Evolutionary conservation across 352 stramenopile species (phyloP), one percentile per base, ranked within the genome.

Genomic region (Halophytophthora batemanensis): DNA sequence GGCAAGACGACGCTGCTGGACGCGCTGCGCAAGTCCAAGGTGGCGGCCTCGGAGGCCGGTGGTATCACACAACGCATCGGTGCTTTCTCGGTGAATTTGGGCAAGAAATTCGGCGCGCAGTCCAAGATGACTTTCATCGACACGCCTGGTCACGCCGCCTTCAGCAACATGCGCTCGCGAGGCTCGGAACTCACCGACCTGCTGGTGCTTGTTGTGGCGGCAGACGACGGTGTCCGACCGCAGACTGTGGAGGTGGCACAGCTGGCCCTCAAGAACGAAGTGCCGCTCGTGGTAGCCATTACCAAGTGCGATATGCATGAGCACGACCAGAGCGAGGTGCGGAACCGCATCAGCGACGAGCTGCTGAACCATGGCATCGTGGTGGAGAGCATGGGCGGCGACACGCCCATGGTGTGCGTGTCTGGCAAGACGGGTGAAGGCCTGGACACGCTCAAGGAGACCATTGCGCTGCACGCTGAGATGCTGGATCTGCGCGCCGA

Each of bases 1-100:
- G 98, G 98, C 57, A 99, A 99, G 72, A 99, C 98, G 3, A 98
- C 96, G 19, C 73, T 99, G 29, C 79, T 99, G 2, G 98, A 99
- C 61, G 80, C 86, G 13, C 83, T 90, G 47, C 86, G 76, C 77
- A 97, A 82, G 49, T 87, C 82, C 6, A 91, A 90, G 43, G 93
- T 99, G 14, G 98, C 95, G 1, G 81, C 79, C 2, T 85, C 83
- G 13, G 98, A 99, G 66, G 88, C 93, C 3, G 97, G 97, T n/a
- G 97, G 97, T 51, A 99, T 99, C 66, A 99, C 98, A 14, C 98
- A 99, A 78, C 82, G 83, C 42, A 98, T 99, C 56, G 90, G 86
- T 49, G 95, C 96, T 6, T 99, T 99, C 65, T 96, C 97, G 18
- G 96, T 99, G 11, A 82, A 97, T 52, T 86, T 98, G 57, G 91